phyloP scores from a whole-genome alignment of 495 filamentous ascomycete genomes.

The Neurospora sp. region DNA sequence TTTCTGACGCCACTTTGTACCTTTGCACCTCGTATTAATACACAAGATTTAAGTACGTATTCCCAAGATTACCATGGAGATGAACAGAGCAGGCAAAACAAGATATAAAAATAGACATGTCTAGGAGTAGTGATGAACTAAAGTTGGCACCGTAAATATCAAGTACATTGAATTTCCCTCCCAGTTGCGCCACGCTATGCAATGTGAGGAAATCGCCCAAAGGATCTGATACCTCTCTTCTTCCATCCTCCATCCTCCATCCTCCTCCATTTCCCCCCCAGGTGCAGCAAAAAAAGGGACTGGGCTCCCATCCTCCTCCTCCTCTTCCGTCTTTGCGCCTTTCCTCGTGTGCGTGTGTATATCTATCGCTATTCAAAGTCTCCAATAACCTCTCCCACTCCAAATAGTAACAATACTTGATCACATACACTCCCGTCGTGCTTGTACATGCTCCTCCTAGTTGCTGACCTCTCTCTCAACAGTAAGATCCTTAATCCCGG shows the following conservation, averaged over 20 bases:
- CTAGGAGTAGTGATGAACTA: neutral
- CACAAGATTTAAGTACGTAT: neutral
- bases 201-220: constrained; percentile 3
- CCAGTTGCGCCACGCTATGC: constrained; percentile 23
- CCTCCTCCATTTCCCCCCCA: neutral
- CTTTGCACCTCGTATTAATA: neutral
- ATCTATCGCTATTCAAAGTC: neutral
- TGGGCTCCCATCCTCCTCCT: neutral
- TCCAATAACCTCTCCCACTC: neutral
- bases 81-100: neutral
- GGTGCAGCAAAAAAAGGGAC: neutral
- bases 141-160: neutral
- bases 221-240: neutral
- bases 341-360: neutral
- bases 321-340: neutral
- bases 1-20: neutral
- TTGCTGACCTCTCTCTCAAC: constrained; percentile 23
- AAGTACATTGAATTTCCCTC: neutral
- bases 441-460: neutral
- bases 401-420: neutral
- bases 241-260: neutral
- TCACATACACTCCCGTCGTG: neutral
- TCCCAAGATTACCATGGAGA: neutral
- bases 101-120: neutral
- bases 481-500: constrained; percentile 35